phyloP scores from a whole-genome alignment of 306 rosid genomes.

The Comarum palustre region DNA sequence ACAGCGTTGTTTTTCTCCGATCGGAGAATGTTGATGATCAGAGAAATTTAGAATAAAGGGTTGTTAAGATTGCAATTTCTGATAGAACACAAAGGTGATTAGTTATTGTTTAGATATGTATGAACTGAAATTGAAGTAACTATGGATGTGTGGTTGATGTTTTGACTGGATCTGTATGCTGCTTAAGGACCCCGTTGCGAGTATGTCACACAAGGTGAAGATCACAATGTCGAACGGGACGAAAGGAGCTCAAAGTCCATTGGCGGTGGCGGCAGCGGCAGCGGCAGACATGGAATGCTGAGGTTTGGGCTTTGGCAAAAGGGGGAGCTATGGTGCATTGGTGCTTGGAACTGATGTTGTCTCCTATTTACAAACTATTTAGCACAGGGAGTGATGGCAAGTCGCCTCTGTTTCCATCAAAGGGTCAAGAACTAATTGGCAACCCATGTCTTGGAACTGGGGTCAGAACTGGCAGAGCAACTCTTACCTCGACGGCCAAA shows the following conservation, averaged over 20 bases:
- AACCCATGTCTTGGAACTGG: constrained; percentile 75
- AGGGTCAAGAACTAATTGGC: constrained; percentile 71
- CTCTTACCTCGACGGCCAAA: constrained; percentile 56
- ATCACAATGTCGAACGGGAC: constrained; percentile 55
- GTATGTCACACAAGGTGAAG: constrained; percentile 40
- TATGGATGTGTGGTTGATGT: background rate
- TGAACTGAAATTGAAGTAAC: too few species aligned
- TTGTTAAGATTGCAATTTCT: background rate
- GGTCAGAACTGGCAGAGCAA: constrained; percentile 92
- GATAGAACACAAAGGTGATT: background rate
- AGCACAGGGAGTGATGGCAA: constrained; percentile 88
- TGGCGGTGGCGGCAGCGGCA: constrained; percentile 44
- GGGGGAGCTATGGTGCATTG: constrained; percentile 85
- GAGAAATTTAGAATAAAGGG: background rate
- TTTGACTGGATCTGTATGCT: background rate
- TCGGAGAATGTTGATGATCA: background rate
- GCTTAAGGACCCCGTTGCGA: background rate
- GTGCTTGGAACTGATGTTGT: constrained; percentile 75
- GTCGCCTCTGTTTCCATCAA: constrained; percentile 68
- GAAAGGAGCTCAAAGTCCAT: constrained; percentile 33
- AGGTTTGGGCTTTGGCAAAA: constrained; percentile 94
- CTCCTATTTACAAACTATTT: constrained; percentile 58
- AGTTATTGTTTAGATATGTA: too few species aligned
- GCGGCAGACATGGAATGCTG: constrained; percentile 46
- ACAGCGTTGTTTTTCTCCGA: background rate